Evolutionary conservation across 1,139 yeast species (phyloP).

Genomic region (Kluyveromyces marxianus): DNA sequence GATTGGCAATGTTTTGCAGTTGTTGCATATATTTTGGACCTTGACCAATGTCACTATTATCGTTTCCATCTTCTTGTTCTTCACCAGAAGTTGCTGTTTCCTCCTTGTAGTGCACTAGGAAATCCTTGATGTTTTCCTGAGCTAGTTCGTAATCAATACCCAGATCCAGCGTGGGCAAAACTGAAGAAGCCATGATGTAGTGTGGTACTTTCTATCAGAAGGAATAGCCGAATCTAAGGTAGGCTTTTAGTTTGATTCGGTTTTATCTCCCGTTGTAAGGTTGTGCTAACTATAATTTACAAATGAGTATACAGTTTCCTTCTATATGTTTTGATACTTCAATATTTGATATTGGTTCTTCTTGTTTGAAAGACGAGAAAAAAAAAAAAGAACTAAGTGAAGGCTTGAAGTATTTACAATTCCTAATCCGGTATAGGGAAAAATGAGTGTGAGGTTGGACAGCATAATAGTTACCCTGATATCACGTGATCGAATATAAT

Average conservation of each 20-base stretch:
- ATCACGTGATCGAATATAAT: no score
- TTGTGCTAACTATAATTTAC: no score
- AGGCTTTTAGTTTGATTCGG: no score
- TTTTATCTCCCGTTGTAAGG: no score
- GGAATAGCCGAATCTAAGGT: background rate
- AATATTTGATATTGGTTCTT: no score
- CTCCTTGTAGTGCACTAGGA: slow-evolving; percentile 51
- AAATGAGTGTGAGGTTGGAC: background rate
- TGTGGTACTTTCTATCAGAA: background rate
- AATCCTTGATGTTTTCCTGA: slow-evolving; percentile 46
- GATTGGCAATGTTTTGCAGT: slow-evolving; percentile 77
- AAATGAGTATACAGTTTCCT: no score
- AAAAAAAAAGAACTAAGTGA: no score
- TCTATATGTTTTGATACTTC: no score
- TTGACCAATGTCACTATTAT: slow-evolving; percentile 21
- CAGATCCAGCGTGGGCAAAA: slow-evolving; percentile 35
- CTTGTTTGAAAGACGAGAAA: background rate
- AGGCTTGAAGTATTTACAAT: background rate
- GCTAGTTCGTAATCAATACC: slow-evolving; percentile 57
- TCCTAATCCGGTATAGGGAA: background rate
- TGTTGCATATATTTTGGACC: slow-evolving; percentile 72
- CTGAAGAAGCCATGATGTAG: slow-evolving; percentile 40
- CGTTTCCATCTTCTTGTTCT: slow-evolving; percentile 20
- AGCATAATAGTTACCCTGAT: background rate
- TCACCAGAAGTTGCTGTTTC: slow-evolving; percentile 28